Percentiles rank a stretch among this genome's conserved stretches.
Evolutionary conservation across 148 eudicot genomes (phyloP).

Genomic region (Chenopodium quinoa): DNA sequence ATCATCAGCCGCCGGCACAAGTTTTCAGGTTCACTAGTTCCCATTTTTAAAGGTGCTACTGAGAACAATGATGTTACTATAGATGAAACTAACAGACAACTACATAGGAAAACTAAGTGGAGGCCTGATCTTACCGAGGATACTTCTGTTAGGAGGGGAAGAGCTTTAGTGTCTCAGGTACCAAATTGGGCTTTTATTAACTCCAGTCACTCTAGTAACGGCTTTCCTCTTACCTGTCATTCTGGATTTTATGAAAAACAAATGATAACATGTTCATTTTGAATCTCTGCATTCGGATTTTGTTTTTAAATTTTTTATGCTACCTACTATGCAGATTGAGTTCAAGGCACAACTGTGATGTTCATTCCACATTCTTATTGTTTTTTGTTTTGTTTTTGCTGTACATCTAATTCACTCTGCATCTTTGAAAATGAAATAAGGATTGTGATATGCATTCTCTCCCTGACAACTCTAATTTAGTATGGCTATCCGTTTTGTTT

Average conservation of each 20-base stretch:
- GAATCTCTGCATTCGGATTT: background rate
- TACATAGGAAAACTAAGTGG: constrained; percentile 90
- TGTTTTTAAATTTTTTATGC: constrained; percentile 3
- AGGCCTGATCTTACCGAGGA: constrained; percentile 81
- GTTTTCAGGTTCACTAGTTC: constrained; percentile 87
- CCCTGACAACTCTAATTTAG: no score
- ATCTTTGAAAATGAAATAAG: no score
- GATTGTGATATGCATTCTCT: no score
- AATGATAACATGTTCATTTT: background rate
- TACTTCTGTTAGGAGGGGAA: constrained; percentile 63
- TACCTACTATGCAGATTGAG: constrained; percentile 29
- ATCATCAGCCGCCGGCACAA: constrained; percentile 44
- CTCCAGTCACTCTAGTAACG: background rate
- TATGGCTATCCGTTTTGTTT: no score
- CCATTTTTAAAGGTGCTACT: constrained; percentile 51
- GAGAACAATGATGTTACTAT: constrained; percentile 42
- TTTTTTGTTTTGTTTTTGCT: background rate
- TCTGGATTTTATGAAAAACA: background rate
- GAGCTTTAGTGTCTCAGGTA: constrained; percentile 95
- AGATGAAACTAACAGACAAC: constrained; percentile 54
- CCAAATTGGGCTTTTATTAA: constrained; percentile 4
- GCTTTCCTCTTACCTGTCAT: background rate
- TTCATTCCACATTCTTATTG: background rate
- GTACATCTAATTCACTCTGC: background rate
- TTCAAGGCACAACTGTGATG: constrained; percentile 38